phyloP scores from a whole-genome alignment of 768 basidiomycete species.

The Suillus tomentosus region DNA sequence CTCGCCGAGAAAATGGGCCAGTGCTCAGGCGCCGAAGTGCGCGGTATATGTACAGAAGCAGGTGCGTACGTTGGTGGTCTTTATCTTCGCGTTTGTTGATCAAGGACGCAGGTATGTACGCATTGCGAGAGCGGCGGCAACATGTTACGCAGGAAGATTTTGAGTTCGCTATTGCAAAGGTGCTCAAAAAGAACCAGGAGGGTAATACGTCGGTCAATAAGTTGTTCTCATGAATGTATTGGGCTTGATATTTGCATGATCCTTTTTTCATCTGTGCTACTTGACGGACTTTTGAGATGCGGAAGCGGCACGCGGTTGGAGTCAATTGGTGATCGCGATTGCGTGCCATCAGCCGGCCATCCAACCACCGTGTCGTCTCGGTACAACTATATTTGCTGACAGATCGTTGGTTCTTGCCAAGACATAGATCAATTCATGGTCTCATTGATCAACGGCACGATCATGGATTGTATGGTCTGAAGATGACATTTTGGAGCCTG shows the following conservation, averaged over 20 bases:
- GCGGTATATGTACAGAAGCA: slow-evolving; percentile 97
- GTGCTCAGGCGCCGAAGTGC: slow-evolving; percentile 96
- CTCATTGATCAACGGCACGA: too few relatives aligned
- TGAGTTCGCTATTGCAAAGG: slow-evolving; percentile 97
- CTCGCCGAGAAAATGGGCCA: slow-evolving; percentile 99
- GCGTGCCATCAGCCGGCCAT: neutral
- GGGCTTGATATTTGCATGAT: slow-evolving; percentile 1
- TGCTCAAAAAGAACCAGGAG: slow-evolving; percentile 96
- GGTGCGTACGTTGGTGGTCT: slow-evolving; percentile 46
- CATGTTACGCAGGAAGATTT: slow-evolving; percentile 99
- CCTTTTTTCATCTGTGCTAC: neutral
- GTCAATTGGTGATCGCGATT: neutral
- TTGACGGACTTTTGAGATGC: neutral
- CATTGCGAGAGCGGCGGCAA: slow-evolving; percentile 89
- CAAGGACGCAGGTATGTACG: slow-evolving; percentile 80
- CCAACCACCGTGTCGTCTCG: neutral
- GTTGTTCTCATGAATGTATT: slow-evolving; percentile 71
- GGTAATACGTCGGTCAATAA: slow-evolving; percentile 94
- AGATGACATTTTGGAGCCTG: too few relatives aligned
- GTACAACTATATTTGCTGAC: neutral
- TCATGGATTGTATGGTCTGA: too few relatives aligned
- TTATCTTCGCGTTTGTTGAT: slow-evolving; percentile 5
- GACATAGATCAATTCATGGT: too few relatives aligned
- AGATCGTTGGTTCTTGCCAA: neutral
- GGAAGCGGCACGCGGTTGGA: neutral